A percentile compares a stretch with the other conserved stretches of the same genome.
Conservation (phyloP, 805 yeast genomes). For the Ogataea corticis region DNA sequence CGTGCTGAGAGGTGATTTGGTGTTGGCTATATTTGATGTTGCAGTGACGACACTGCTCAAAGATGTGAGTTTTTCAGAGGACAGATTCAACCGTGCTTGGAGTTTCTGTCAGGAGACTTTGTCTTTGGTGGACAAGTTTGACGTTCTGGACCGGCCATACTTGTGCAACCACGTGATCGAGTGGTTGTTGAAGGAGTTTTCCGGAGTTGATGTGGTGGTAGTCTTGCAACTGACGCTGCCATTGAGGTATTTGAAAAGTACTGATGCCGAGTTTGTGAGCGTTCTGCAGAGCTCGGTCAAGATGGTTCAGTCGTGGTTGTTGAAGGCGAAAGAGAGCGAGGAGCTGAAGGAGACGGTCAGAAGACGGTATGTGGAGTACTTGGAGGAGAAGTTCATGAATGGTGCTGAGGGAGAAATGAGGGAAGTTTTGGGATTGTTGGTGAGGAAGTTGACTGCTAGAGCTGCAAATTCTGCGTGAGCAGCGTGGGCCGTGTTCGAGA, state of each 20-base stretch:
- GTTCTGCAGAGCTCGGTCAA: conserved; percentile 69
- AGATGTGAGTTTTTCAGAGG: conserved; percentile 22
- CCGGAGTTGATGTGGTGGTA: conserved; percentile 41
- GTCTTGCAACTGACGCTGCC: conserved; percentile 63
- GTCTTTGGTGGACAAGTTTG: conserved; percentile 65
- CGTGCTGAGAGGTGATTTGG: conserved; percentile 72
- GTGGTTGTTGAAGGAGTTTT: conserved; percentile 46
- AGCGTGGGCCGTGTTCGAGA: too few relatives aligned
- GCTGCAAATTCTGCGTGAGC: too few relatives aligned
- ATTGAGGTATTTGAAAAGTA: conserved; percentile 50
- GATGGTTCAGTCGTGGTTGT: conserved; percentile 58
- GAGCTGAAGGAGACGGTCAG: conserved; percentile 34
- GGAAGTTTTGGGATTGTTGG: conserved; percentile 16
- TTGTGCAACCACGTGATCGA: conserved; percentile 64
- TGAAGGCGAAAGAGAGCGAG: conserved; percentile 37
- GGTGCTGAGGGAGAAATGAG: conserved; percentile 23
- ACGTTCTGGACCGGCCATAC: conserved; percentile 66
- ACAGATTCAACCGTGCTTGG: conserved; percentile 41
- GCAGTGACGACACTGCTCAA: conserved; percentile 51
- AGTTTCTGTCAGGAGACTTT: conserved; percentile 46
- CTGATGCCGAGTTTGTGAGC: conserved; percentile 50
- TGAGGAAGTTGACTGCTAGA: too few relatives aligned
- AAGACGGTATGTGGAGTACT: conserved; percentile 33
- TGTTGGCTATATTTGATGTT: conserved; percentile 67
- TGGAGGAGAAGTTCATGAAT: conserved; percentile 28